Conservation (phyloP, 306 rosid species). For the Neltuma alba region DNA sequence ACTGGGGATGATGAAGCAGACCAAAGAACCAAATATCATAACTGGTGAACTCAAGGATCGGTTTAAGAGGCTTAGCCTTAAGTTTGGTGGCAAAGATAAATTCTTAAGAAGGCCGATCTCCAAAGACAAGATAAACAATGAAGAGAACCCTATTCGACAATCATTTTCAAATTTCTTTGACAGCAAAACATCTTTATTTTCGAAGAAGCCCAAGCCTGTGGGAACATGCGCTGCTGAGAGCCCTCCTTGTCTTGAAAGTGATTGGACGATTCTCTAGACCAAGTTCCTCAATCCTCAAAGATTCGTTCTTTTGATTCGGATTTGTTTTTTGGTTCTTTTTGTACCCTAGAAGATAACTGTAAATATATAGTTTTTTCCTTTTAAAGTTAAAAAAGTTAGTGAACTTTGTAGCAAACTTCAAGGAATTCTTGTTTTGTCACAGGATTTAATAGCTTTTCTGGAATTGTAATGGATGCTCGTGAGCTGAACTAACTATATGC, state of each 20-base stretch:
- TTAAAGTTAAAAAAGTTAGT: not conserved
- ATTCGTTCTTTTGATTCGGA: conserved; percentile 12
- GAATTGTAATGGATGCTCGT: not conserved
- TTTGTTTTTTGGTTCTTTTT: not conserved
- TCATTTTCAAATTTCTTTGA: conserved; percentile 84
- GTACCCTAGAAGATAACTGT: conserved; percentile 44
- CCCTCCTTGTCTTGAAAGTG: conserved; percentile 43
- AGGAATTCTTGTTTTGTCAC: conserved; percentile 10
- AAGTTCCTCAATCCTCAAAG: not conserved
- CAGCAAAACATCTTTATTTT: conserved; percentile 80
- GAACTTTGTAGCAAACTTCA: conserved; percentile 13
- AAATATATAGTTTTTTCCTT: conserved; percentile 41
- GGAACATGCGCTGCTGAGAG: conserved; percentile 42
- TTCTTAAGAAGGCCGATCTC: conserved; percentile 47
- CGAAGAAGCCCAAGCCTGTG: conserved; percentile 67
- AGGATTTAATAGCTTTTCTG: not conserved
- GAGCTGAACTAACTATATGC: not conserved
- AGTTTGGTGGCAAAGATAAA: conserved; percentile 74
- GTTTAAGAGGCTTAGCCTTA: conserved; percentile 69
- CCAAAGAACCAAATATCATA: conserved; percentile 51
- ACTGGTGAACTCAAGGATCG: conserved; percentile 54
- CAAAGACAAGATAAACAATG: conserved; percentile 45
- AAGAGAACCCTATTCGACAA: conserved; percentile 55
- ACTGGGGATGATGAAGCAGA: conserved; percentile 54
- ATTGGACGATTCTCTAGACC: conserved; percentile 67